Evolutionary conservation across 2,329 filamentous ascomycete species (phyloP), one percentile per base, ranked within the genome.

Genomic region (Aphanocladium album): DNA sequence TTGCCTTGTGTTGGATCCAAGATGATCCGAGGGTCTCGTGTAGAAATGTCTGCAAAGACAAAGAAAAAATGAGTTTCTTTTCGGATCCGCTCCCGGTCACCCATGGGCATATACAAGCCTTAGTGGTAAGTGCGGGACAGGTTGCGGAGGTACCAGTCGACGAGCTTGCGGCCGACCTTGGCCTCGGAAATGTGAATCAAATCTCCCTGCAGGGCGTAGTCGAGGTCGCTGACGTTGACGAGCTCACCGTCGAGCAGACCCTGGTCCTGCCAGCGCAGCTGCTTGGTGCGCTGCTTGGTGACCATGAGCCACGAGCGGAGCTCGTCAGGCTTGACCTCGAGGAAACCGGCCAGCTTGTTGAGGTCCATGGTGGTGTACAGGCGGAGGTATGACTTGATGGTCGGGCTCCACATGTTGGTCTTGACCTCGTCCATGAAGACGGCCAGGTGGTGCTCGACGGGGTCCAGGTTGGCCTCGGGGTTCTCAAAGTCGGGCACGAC

Each of bases 391-490:
- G 93, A 97, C 83, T 96, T 96, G 75, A 99, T 90, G 50, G 93
- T 97, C 49, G 95, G 95, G 75, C 91, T 93, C 87, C 87, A 96
- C 86, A 99, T 95, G 79, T 96, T 98, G 79, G 91, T 97, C 87
- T 96, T 96, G 77, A 99, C 93, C 82, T 99, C 95, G 69, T 97
- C 93, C 93, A 99, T 98, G 83, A 99, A 99, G 79, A 99, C 89
- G 70, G 90, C 83, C 66, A 96, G 87, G 79, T 99, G 93, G 83
- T 99, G 95, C 80, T 99, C 93, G 67, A 97, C 86, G 47, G 95
- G 95, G 80, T 99, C 95, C 70, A 98, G 83, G 82, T 99, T 99
- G 79, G 93, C 79, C 77, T 93, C 88, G 65, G 95, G 92, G 84
- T 96, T 93, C 74, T 98, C 95, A 76, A 99, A 99, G 80, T 99